These are phyloP conservation scores for Colletotrichum higginsianum DNA, from an alignment of 2,329 filamentous ascomycete genomes.

Conservation along the genomic window DNA sequence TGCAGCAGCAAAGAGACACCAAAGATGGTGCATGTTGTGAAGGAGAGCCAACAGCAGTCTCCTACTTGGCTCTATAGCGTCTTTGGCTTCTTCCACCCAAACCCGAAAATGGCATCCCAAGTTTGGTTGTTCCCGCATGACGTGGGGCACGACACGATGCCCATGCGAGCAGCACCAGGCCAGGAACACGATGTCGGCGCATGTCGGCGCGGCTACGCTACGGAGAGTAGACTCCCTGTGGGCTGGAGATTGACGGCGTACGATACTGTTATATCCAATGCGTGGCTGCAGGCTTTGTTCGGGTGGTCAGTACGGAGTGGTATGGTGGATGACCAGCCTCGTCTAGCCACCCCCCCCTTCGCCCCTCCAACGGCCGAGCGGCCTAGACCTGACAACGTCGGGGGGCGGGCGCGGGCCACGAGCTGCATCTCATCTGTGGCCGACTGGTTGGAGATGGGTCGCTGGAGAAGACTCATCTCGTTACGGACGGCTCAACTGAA, in stretches of 20 bases:
- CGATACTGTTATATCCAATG: constrained; percentile 8
- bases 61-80: background rate
- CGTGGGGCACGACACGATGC: constrained; percentile 30
- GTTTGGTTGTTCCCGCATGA: constrained; percentile 35
- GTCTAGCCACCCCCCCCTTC: background rate
- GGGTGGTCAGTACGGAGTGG: constrained; percentile 31
- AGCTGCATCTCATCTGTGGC: background rate
- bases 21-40: background rate
- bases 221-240: background rate
- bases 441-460: background rate
- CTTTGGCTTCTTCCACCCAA: background rate
- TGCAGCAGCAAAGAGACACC: too few species aligned
- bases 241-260: constrained; percentile 32
- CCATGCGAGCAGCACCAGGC: constrained; percentile 19
- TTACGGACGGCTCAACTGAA: constrained; percentile 21
- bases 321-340: constrained; percentile 12
- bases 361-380: background rate
- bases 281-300: constrained; percentile 15
- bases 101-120: constrained; percentile 17
- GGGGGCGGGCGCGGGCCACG: background rate
- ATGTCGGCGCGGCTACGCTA: constrained; percentile 10
- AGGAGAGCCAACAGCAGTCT: background rate
- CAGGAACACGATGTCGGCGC: constrained; percentile 6
- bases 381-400: background rate
- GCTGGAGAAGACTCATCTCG: constrained; percentile 12